phyloP scores from a whole-genome alignment of 805 yeast species.

The Starmerella geochares region DNA sequence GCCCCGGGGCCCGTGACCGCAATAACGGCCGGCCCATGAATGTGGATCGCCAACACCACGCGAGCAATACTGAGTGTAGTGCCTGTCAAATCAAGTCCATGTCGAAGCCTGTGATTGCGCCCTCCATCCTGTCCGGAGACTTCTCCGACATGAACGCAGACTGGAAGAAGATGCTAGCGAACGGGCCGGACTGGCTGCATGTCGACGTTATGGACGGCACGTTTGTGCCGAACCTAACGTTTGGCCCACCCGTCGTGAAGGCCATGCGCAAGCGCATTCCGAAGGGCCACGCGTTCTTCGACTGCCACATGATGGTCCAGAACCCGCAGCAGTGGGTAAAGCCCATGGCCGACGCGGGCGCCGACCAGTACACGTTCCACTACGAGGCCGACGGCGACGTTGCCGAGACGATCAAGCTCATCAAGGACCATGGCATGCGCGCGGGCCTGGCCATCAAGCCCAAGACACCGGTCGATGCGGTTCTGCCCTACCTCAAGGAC shows the following conservation, averaged over 20 bases:
- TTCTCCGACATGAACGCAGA: constrained; percentile 83
- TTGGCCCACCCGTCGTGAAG: constrained; percentile 83
- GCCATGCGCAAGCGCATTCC: constrained; percentile 72
- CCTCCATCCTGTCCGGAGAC: constrained; percentile 83
- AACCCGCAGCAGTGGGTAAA: constrained; percentile 88
- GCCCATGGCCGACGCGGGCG: constrained; percentile 86
- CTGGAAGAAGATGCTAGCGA: constrained; percentile 65
- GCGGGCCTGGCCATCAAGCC: constrained; percentile 95
- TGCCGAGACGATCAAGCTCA: constrained; percentile 56
- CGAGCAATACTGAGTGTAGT: neutral
- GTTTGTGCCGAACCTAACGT: constrained; percentile 90
- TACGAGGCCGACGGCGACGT: constrained; percentile 78
- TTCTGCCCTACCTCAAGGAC: constrained; percentile 60
- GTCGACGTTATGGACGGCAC: constrained; percentile 98
- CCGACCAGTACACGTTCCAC: constrained; percentile 93
- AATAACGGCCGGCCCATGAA: neutral
- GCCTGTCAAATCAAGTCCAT: neutral
- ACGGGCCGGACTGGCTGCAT: constrained; percentile 94
- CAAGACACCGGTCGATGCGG: constrained; percentile 74
- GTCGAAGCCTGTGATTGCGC: constrained; percentile 49
- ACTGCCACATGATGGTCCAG: constrained; percentile 98
- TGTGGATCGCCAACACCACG: neutral
- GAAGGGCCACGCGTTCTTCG: constrained; percentile 57
- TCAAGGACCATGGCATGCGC: constrained; percentile 72
- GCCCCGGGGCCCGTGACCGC: constrained; percentile 7